Conservation (phyloP, 2,329 filamentous ascomycete genomes). For the Aspergillus tanneri region DNA sequence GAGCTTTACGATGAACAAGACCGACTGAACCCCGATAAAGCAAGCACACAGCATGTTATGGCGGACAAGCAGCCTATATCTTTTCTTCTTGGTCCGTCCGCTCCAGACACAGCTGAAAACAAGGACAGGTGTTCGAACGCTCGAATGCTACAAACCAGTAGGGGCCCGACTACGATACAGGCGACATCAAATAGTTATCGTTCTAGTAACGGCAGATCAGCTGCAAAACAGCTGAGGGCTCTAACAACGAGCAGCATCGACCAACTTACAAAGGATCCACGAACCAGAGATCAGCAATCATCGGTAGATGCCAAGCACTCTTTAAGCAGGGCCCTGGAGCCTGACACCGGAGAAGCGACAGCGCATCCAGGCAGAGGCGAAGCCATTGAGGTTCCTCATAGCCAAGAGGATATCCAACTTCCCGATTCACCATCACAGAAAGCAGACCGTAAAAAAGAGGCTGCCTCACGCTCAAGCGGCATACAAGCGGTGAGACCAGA, state of each 20-base stretch:
- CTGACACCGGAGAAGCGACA: neutral
- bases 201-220: neutral
- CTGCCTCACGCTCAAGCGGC: too few relatives aligned
- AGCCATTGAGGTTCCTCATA: slow-evolving; percentile 31
- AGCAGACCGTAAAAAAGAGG: neutral
- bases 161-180: neutral
- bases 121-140: neutral
- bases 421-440: neutral
- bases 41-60: slow-evolving; percentile 38
- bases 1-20: slow-evolving; percentile 61
- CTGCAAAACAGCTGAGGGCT: too few relatives aligned
- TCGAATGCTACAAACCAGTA: neutral
- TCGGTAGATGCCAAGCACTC: neutral
- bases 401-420: slow-evolving; percentile 24
- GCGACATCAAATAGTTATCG: neutral
- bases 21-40: slow-evolving; percentile 31
- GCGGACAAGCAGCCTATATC: slow-evolving; percentile 32
- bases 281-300: neutral
- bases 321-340: neutral
- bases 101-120: neutral
- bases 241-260: too few relatives aligned
- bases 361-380: slow-evolving; percentile 7
- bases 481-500: neutral
- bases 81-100: slow-evolving; percentile 28
- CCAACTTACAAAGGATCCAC: too few relatives aligned